Percentiles rank a stretch among this genome's conserved stretches.
phyloP scores from a whole-genome alignment of 2,329 filamentous ascomycete genomes.

The Rachicladosporium sp. region DNA sequence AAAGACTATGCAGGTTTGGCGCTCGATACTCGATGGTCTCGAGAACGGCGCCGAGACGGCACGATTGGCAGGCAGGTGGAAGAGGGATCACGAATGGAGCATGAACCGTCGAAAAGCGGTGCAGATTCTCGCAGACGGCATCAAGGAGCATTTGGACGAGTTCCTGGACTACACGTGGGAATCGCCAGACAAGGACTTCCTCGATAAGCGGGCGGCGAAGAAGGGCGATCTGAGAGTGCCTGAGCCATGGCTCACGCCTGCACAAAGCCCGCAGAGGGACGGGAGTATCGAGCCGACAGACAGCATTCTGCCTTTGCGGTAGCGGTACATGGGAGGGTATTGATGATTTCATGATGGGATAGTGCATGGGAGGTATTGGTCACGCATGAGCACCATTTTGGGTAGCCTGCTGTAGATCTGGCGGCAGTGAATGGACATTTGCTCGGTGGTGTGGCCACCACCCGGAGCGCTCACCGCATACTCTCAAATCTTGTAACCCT shows the following conservation, averaged over 20 bases:
- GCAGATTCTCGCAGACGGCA: constrained; percentile 37
- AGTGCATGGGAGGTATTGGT: too few relatives aligned
- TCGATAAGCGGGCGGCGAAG: constrained; percentile 22
- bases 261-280: constrained; percentile 20
- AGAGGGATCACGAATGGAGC: constrained; percentile 39
- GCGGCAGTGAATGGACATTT: too few relatives aligned
- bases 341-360: background rate
- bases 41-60: constrained; percentile 37
- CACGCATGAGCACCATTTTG: too few relatives aligned
- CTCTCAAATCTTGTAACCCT: too few relatives aligned
- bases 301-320: constrained; percentile 10
- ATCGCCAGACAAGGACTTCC: constrained; percentile 37
- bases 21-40: constrained; percentile 39
- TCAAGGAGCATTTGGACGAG: constrained; percentile 47
- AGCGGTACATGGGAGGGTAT: background rate
- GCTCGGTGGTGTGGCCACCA: too few relatives aligned
- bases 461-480: too few relatives aligned
- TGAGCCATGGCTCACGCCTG: constrained; percentile 21
- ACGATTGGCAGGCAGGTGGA: constrained; percentile 35
- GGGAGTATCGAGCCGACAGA: constrained; percentile 8
- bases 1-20: constrained; percentile 48
- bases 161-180: constrained; percentile 55
- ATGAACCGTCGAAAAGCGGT: constrained; percentile 36
- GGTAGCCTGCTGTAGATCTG: too few relatives aligned
- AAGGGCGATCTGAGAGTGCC: constrained; percentile 8